Evolutionary conservation across 2,329 filamentous ascomycete species (phyloP), one percentile per base, ranked within the genome.

Genomic region (Neurospora sp.): DNA sequence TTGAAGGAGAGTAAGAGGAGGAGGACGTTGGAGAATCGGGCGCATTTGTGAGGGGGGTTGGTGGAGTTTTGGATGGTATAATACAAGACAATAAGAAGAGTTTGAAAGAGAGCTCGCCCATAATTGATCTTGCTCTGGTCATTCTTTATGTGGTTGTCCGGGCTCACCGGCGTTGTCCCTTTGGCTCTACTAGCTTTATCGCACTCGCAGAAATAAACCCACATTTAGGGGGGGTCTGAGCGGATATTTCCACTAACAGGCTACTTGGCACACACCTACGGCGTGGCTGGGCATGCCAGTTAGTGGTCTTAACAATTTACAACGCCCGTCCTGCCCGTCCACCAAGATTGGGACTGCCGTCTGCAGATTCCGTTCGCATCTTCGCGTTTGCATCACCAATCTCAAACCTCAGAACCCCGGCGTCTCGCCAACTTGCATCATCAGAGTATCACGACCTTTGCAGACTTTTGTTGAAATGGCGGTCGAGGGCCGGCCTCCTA

Each of bases 21-120:
- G 75, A 80, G 86, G 74, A 83, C 81, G 71, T 76, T 86, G 73
- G 83, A 85, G 71, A 82, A 82, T 38, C 80, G 84, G 76, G 82
- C 87, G 72, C 83, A 76, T 70, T 73, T 77, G 72, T 77, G 46
- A 70, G 58, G 2, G 68, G 15, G 43, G 10, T 43, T 38, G n/a
- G 38, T 52, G 66, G 19, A 0, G 33, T 42, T 36, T 40, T 43
- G 33, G 67, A 36, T 3, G 3, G 2, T 5, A 28, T 33, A 17
- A 62, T 17, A 36, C 13, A 6, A 2, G 9, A 62, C 52, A 17
- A 33, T 4, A 11, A n/a, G 42, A 43, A n/a, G n/a, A 43, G 8
- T n/a, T 43, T 43, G n/a, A 19, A n/a, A 43, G 42, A 43, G 9
- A 43, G 17, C 42, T 43, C 42, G 2, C n/a, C 17, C 42, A 19